Percentiles rank a stretch among this genome's conserved stretches.
Evolutionary conservation across 2,329 filamentous ascomycete species (phyloP).

Genomic region (Beauveria varroae): DNA sequence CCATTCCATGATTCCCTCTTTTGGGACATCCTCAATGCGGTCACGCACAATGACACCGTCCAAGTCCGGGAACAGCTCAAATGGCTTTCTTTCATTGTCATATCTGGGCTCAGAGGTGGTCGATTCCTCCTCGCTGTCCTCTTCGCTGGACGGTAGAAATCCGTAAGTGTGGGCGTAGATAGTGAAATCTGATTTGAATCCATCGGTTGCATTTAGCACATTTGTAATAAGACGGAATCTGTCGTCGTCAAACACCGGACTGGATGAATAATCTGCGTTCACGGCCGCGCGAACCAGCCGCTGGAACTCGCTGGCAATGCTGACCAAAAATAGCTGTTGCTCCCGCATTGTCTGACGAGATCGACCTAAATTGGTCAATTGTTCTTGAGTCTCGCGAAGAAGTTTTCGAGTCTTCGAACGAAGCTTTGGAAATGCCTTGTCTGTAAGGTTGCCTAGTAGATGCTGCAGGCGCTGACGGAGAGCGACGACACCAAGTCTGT

Average conservation of each 20-base stretch:
- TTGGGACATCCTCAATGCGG: background rate
- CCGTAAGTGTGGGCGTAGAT: slow-evolving; percentile 12
- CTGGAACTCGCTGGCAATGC: slow-evolving; percentile 17
- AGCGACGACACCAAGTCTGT: slow-evolving; percentile 18
- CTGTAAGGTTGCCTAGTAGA: slow-evolving; percentile 21
- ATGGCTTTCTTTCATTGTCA: background rate
- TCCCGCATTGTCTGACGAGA: slow-evolving; percentile 13
- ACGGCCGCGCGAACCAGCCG: slow-evolving; percentile 11
- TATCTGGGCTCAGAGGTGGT: no score
- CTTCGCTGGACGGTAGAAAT: slow-evolving; percentile 7
- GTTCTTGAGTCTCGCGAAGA: slow-evolving; percentile 6
- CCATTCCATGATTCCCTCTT: slow-evolving; percentile 17
- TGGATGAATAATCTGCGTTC: slow-evolving; percentile 13
- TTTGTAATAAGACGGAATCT: slow-evolving; percentile 17
- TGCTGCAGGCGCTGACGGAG: slow-evolving; percentile 18
- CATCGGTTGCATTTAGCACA: slow-evolving; percentile 15
- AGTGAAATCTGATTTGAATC: slow-evolving; percentile 12
- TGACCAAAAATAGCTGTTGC: slow-evolving; percentile 15
- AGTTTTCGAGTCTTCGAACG: slow-evolving; percentile 16
- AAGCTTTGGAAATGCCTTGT: slow-evolving; percentile 21
- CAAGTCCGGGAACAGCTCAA: slow-evolving; percentile 5
- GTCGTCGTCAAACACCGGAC: slow-evolving; percentile 10
- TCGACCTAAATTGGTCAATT: slow-evolving; percentile 13
- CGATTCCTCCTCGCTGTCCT: background rate
- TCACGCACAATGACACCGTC: background rate